Percentiles rank a stretch among this genome's conserved stretches.
phyloP scores from a whole-genome alignment of 805 yeast species.

The Candida chauliodis region DNA sequence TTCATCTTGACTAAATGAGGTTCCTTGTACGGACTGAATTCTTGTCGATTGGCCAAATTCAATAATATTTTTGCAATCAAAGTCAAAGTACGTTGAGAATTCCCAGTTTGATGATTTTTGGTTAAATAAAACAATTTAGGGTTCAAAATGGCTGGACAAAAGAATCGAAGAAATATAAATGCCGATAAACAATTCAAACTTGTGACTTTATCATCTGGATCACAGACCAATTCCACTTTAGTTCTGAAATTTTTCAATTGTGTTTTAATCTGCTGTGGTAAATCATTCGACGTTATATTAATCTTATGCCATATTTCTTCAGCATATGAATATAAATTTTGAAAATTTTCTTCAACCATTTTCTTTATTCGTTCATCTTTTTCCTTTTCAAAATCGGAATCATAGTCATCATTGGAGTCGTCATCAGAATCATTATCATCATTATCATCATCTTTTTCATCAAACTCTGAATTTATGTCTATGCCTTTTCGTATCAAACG shows the following conservation, averaged over 20 bases:
- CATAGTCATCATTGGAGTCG: constrained; percentile 19
- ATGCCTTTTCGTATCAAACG: constrained; percentile 23
- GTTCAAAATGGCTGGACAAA: constrained; percentile 82
- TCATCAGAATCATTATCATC: constrained; percentile 17
- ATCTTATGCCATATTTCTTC: constrained; percentile 66
- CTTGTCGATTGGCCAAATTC: constrained; percentile 72
- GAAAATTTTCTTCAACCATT: constrained; percentile 46
- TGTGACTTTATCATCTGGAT: constrained; percentile 48
- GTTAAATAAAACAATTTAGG: constrained; percentile 82
- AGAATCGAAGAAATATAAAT: constrained; percentile 63
- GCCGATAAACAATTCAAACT: constrained; percentile 77
- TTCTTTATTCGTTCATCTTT: constrained; percentile 27
- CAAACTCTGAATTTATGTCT: constrained; percentile 15
- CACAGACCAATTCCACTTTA: constrained; percentile 60
- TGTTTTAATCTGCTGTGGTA: constrained; percentile 64
- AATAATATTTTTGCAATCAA: constrained; percentile 75
- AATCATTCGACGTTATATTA: constrained; percentile 62
- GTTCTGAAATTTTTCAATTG: constrained; percentile 62
- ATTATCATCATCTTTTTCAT: constrained; percentile 13
- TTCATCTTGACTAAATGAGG: constrained; percentile 75
- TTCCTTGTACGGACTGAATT: constrained; percentile 76
- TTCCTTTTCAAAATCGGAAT: constrained; percentile 28
- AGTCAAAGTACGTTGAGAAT: constrained; percentile 73
- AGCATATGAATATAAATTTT: constrained; percentile 47
- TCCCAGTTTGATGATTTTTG: constrained; percentile 65